Conservation (phyloP, 2,329 filamentous ascomycete genomes). For the Lecanicillium sp. region DNA sequence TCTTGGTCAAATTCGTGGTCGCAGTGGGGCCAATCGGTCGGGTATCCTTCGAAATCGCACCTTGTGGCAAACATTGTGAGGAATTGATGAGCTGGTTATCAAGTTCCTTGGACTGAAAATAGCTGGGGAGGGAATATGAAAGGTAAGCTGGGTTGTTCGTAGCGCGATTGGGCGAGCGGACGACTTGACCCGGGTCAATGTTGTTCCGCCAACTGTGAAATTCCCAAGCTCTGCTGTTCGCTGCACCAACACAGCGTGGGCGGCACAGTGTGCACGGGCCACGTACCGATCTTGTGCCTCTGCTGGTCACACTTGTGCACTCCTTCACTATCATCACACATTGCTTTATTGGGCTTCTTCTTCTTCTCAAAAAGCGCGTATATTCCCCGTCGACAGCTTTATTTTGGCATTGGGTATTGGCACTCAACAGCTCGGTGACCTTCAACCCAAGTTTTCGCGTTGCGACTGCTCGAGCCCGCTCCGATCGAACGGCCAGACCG, state of each 20-base stretch:
- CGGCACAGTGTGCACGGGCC: constrained; percentile 2
- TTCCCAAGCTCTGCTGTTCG: background rate
- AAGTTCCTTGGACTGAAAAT: background rate
- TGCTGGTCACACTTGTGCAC: constrained; percentile 1
- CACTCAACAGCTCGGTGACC: no score
- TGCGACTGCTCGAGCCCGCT: background rate
- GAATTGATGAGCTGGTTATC: constrained; percentile 13
- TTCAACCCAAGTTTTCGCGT: no score
- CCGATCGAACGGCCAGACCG: background rate
- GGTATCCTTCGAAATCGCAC: constrained; percentile 21
- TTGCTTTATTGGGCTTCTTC: constrained; percentile 4
- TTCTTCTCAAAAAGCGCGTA: no score
- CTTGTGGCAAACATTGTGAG: constrained; percentile 35
- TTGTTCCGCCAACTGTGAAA: constrained; percentile 6
- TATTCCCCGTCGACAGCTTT: no score
- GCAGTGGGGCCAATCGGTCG: background rate
- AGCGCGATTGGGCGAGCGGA: constrained; percentile 10
- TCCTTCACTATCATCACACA: background rate
- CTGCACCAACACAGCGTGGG: background rate
- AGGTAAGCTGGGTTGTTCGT: constrained; percentile 12
- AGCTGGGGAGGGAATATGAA: background rate
- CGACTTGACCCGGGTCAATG: background rate
- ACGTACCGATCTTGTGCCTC: background rate
- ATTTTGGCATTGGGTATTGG: no score
- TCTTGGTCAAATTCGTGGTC: no score